phyloP scores from a whole-genome alignment of 495 filamentous ascomycete genomes.

The Penicillium roqueforti region DNA sequence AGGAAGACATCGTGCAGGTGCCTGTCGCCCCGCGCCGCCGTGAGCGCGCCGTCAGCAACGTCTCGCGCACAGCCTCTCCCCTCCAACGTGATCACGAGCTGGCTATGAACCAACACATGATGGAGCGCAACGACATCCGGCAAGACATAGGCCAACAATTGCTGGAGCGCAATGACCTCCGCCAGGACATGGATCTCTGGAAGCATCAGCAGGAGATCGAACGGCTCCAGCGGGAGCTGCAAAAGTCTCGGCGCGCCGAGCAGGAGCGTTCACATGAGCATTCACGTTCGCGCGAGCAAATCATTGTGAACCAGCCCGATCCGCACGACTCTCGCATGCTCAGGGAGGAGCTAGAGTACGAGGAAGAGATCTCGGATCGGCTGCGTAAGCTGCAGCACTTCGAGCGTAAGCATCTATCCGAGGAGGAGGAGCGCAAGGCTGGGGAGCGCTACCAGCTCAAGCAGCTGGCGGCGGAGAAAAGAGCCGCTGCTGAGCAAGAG shows the following conservation, averaged over 20 bases:
- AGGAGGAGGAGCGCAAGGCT: conserved; percentile 30
- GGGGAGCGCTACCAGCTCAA: conserved; percentile 29
- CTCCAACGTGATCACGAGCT: conserved; percentile 36
- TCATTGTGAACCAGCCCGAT: neutral
- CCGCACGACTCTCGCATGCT: conserved; percentile 20
- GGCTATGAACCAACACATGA: conserved; percentile 33
- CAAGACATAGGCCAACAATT: conserved; percentile 40
- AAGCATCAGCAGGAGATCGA: conserved; percentile 46
- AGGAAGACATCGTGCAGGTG: neutral
- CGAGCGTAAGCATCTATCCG: conserved; percentile 31
- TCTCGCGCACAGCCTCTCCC: conserved; percentile 21
- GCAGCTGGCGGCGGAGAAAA: conserved; percentile 30
- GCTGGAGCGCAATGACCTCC: conserved; percentile 34
- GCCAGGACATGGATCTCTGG: conserved; percentile 40
- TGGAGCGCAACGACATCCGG: conserved; percentile 35
- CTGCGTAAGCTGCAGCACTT: conserved; percentile 30
- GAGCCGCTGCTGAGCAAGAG: conserved; percentile 29
- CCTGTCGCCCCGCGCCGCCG: conserved; percentile 1
- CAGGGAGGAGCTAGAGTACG: conserved; percentile 37
- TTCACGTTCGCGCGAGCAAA: no score
- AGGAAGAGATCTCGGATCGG: conserved; percentile 36
- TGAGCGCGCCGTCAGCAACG: conserved; percentile 17
- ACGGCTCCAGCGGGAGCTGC: conserved; percentile 41
- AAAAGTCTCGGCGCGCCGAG: conserved; percentile 18
- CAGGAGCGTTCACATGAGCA: no score